A percentile compares a stretch with the other conserved stretches of the same genome.
Conservation (phyloP, 441 rosid genomes). For the Croton laevigatus region DNA sequence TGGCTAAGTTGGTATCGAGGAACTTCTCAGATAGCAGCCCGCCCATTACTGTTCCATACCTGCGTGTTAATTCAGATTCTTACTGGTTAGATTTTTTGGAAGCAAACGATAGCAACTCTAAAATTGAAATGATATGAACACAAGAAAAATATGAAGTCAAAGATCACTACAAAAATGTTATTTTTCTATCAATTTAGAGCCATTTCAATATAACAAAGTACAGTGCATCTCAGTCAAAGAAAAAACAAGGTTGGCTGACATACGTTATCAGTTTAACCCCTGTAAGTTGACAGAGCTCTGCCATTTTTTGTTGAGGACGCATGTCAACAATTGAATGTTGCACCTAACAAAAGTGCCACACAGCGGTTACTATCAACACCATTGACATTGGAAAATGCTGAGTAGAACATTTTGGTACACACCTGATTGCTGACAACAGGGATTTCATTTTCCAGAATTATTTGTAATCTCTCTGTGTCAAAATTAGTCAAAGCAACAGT, state of each 20-base stretch:
- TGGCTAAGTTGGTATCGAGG: slow-evolving; percentile 75
- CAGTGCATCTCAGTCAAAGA: slow-evolving; percentile 17
- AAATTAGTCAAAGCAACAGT: slow-evolving; percentile 92
- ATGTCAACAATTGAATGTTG: slow-evolving; percentile 92
- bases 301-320: slow-evolving; percentile 97
- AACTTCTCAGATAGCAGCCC: slow-evolving; percentile 93
- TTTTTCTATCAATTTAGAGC: not conserved
- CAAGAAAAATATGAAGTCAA: not conserved
- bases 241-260: slow-evolving; percentile 22
- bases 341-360: slow-evolving; percentile 49
- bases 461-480: slow-evolving; percentile 74
- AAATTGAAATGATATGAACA: not conserved
- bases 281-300: slow-evolving; percentile 80
- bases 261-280: slow-evolving; percentile 96
- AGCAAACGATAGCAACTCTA: not conserved
- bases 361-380: slow-evolving; percentile 17
- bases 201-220: not conserved
- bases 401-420: not conserved
- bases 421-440: slow-evolving; percentile 98
- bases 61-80: slow-evolving; percentile 23
- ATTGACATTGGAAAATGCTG: not conserved
- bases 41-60: slow-evolving; percentile 95
- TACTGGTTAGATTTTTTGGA: not conserved
- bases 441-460: slow-evolving; percentile 80
- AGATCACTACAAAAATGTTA: not conserved